Conservation (phyloP, 192 early-diverging fungal genomes). For the Podochytrium sp. region DNA sequence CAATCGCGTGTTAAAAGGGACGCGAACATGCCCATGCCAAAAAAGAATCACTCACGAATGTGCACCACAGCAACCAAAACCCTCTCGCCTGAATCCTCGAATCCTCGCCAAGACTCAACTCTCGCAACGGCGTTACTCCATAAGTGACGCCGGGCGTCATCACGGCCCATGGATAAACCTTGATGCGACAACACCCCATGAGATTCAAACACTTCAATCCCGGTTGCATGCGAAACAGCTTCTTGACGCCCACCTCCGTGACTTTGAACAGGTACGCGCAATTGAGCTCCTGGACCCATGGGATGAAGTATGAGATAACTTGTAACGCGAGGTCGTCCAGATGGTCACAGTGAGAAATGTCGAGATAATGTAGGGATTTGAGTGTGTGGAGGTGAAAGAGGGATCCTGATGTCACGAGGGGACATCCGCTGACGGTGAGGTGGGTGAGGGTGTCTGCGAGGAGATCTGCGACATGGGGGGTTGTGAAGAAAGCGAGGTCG, state of each 20-base stretch:
- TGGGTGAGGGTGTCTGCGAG: constrained; percentile 32
- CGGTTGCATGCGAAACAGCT: constrained; percentile 43
- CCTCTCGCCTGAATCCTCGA: constrained; percentile 54
- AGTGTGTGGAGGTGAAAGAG: constrained; percentile 37
- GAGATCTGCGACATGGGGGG: not conserved
- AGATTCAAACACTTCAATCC: constrained; percentile 40
- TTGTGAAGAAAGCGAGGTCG: constrained; percentile 30
- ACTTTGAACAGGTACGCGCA: constrained; percentile 51
- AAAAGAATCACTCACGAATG: constrained; percentile 24
- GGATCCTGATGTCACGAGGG: constrained; percentile 34
- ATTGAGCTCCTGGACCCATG: constrained; percentile 46
- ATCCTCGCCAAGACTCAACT: constrained; percentile 51
- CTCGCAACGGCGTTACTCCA: constrained; percentile 30
- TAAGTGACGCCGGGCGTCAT: constrained; percentile 17
- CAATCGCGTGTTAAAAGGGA: not conserved
- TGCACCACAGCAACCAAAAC: constrained; percentile 58
- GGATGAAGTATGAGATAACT: constrained; percentile 38
- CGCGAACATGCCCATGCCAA: not conserved
- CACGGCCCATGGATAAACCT: constrained; percentile 53
- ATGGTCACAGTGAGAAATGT: constrained; percentile 48
- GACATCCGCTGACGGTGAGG: constrained; percentile 49
- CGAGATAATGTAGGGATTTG: constrained; percentile 32
- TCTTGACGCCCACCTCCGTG: constrained; percentile 44
- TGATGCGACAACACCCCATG: constrained; percentile 57
- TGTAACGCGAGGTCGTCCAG: constrained; percentile 49